Conservation (phyloP, 2,329 filamentous ascomycete genomes). For the Teratosphaeria gauchensis region DNA sequence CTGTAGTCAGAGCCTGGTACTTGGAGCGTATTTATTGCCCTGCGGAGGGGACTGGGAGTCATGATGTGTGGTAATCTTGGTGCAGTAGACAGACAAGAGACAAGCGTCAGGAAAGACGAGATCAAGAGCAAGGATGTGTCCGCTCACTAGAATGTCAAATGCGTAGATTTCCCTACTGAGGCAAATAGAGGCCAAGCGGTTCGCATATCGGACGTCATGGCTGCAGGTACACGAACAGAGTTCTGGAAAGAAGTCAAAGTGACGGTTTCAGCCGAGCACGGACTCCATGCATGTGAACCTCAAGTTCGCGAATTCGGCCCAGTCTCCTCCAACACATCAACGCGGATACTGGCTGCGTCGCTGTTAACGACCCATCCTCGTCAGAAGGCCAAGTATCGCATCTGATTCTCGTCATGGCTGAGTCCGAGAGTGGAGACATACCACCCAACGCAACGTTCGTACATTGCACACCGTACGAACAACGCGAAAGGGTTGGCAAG, state of each 20-base stretch:
- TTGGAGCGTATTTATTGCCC: slow-evolving; percentile 24
- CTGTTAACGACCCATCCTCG: not conserved
- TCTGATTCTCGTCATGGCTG: slow-evolving; percentile 1
- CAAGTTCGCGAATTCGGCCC: not conserved
- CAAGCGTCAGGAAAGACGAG: not conserved
- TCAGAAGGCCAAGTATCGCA: slow-evolving; percentile 2
- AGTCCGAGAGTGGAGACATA: slow-evolving; percentile 8
- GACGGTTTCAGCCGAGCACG: not conserved
- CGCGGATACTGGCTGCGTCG: not conserved
- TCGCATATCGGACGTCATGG: slow-evolving; percentile 2
- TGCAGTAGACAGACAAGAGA: not conserved
- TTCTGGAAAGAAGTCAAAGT: not conserved
- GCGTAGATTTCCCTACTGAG: not conserved
- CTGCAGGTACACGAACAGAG: not conserved
- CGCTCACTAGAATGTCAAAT: not conserved
- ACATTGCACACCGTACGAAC: slow-evolving; percentile 34
- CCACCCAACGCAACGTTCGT: slow-evolving; percentile 32
- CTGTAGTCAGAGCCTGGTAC: slow-evolving; percentile 24
- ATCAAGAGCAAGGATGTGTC: not conserved
- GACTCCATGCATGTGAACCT: not conserved
- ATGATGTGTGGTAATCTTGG: not conserved
- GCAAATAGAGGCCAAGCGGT: not conserved
- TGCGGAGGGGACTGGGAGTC: slow-evolving; percentile 1
- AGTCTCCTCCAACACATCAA: no score
- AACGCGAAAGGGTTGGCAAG: slow-evolving; percentile 12